Conservation (phyloP, 345 rosid species). For the Boechera divaricarpa region DNA sequence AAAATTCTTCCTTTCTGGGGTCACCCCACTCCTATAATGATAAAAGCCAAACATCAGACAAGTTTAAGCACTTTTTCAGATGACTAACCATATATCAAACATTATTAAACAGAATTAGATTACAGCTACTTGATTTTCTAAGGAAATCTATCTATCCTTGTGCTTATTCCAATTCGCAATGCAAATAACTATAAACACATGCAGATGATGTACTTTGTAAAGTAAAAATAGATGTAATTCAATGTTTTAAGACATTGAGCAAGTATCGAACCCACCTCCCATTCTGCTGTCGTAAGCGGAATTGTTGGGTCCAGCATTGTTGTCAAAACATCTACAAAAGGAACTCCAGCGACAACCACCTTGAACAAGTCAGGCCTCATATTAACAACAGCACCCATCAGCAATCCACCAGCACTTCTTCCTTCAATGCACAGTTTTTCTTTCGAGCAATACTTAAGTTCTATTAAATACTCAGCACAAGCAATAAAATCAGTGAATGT, state of each 20-base stretch:
- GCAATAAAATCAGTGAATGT: constrained; percentile 89
- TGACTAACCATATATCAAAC: not conserved
- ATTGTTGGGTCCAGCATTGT: constrained; percentile 97
- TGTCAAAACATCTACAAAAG: constrained; percentile 92
- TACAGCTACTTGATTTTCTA: not conserved
- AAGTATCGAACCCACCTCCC: constrained; percentile 67
- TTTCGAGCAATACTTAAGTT: constrained; percentile 68
- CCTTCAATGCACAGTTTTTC: constrained; percentile 88
- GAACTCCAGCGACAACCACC: constrained; percentile 91
- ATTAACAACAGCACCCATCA: constrained; percentile 91
- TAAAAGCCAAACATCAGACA: constrained; percentile 2
- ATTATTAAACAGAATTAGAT: not conserved
- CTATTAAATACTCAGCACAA: constrained; percentile 78
- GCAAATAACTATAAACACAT: not conserved
- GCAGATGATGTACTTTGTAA: constrained; percentile 2
- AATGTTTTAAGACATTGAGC: not conserved
- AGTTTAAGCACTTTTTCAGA: not conserved
- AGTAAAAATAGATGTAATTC: not conserved
- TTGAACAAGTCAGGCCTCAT: constrained; percentile 97
- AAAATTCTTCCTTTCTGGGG: constrained; percentile 87
- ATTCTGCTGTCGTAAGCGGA: constrained; percentile 96
- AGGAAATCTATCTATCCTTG: not conserved
- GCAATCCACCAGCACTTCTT: constrained; percentile 96
- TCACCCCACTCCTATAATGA: constrained; percentile 96
- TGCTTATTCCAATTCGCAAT: constrained; percentile 3